A percentile compares a stretch with the other conserved stretches of the same genome.
These are phyloP conservation scores for Hansfordia pulvinata DNA, from an alignment of 2,329 filamentous ascomycete species.

Conservation along the genomic window DNA sequence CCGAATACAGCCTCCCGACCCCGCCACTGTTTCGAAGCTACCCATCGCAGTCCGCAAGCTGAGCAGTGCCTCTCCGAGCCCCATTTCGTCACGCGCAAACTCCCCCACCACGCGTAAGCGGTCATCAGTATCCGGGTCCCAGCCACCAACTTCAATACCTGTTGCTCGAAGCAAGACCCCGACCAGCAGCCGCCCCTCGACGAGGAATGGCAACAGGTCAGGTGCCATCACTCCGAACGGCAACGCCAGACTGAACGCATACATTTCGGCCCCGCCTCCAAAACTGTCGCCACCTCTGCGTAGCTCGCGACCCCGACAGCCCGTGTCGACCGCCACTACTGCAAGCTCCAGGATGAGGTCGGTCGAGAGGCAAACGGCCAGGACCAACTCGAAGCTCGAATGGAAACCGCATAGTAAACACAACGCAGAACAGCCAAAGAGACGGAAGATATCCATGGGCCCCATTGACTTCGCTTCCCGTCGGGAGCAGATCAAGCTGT, in stretches of 20 bases:
- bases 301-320: conserved; percentile 69
- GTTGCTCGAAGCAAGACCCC: conserved; percentile 27
- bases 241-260: conserved; percentile 53
- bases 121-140: conserved; percentile 25
- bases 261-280: conserved; percentile 55
- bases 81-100: conserved; percentile 38
- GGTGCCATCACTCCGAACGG: conserved; percentile 32
- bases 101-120: conserved; percentile 36
- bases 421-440: conserved; percentile 20
- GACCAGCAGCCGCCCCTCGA: conserved; percentile 16
- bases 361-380: conserved; percentile 34
- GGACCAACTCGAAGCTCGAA: conserved; percentile 19
- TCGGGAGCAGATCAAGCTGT: conserved; percentile 69
- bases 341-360: conserved; percentile 54
- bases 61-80: conserved; percentile 30
- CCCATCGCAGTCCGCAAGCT: conserved; percentile 32
- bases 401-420: no score
- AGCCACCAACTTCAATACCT: conserved; percentile 19
- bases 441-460: conserved; percentile 48
- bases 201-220: conserved; percentile 25
- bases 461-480: conserved; percentile 77
- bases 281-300: conserved; percentile 68
- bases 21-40: conserved; percentile 23
- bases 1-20: conserved; percentile 15
- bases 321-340: conserved; percentile 63